Evolutionary conservation across 345 rosid species (phyloP).

Genomic region (Camelina neglecta): DNA sequence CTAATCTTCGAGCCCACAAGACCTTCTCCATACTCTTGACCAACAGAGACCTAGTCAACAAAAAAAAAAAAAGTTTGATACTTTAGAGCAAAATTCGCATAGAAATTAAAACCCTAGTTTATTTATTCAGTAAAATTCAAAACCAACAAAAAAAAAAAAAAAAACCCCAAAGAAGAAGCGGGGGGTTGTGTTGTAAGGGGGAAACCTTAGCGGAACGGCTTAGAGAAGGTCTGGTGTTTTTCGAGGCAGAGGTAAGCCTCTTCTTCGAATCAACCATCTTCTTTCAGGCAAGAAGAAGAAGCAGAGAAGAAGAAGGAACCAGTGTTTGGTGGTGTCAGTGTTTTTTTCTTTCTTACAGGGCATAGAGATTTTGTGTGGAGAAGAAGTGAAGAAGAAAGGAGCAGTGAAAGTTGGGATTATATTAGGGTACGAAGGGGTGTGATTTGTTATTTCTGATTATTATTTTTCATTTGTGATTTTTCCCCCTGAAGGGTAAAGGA

Average conservation of each 20-base stretch:
- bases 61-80: not conserved
- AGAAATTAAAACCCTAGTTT: not conserved
- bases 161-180: not conserved
- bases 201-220: not conserved
- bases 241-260: not conserved
- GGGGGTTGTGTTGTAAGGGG: not conserved
- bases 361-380: slow-evolving; percentile 1
- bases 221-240: not conserved
- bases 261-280: slow-evolving; percentile 18
- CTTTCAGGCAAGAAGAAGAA: no score
- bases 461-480: no score
- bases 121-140: not conserved
- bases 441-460: not conserved
- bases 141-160: not conserved
- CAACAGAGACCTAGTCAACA: not conserved
- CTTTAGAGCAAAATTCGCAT: not conserved
- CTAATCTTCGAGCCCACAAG: slow-evolving; percentile 32
- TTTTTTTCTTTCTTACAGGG: not conserved
- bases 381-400: not conserved
- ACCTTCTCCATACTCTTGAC: not conserved
- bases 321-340: not conserved
- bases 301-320: not conserved
- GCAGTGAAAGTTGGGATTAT: slow-evolving; percentile 4
- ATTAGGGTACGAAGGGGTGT: slow-evolving; percentile 13
- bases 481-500: not conserved